Percentiles rank a stretch among this genome's conserved stretches.
These are phyloP conservation scores for Botrytis fabae DNA, from an alignment of 2,329 filamentous ascomycete genomes.

Conservation along the genomic window DNA sequence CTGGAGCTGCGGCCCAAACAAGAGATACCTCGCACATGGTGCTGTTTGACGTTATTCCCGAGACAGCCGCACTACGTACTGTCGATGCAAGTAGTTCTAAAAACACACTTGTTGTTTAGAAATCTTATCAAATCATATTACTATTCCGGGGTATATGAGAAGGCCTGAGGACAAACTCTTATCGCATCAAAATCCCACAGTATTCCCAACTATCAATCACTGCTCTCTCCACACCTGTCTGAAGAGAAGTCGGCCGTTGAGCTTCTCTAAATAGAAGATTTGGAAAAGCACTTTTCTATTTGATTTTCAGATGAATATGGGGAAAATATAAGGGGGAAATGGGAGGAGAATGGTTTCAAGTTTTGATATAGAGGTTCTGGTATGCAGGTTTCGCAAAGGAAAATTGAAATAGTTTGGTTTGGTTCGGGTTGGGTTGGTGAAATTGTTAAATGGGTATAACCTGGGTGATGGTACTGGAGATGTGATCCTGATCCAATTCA, in stretches of 20 bases:
- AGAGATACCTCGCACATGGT: too few relatives aligned
- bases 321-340: background rate
- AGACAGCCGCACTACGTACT: background rate
- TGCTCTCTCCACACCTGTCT: background rate
- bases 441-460: background rate
- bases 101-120: background rate
- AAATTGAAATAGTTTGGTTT: background rate
- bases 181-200: background rate
- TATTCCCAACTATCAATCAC: background rate
- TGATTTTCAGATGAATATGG: too few relatives aligned
- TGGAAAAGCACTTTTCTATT: fast-evolving
- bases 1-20: fast-evolving
- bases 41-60: background rate
- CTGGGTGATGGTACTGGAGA: background rate
- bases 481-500: background rate
- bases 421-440: too few relatives aligned
- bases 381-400: background rate
- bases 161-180: background rate
- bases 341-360: background rate
- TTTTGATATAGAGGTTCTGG: background rate
- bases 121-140: background rate
- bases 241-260: background rate
- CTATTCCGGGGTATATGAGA: background rate
- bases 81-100: background rate
- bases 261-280: background rate